Evolutionary conservation across 1,139 yeast species (phyloP), one percentile per base, ranked within the genome.

Genomic region (Saccharomyces hybrid): DNA sequence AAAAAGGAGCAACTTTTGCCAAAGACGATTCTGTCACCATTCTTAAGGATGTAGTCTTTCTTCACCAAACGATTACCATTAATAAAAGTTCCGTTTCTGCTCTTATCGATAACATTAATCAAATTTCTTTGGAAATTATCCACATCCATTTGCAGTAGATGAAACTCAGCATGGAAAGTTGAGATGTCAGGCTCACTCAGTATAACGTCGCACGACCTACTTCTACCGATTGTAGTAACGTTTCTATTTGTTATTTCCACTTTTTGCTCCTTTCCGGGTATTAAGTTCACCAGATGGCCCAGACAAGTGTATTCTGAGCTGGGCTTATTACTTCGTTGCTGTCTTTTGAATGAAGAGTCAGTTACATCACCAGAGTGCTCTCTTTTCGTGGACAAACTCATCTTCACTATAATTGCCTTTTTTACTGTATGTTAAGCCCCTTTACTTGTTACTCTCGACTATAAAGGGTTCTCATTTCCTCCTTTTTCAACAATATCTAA

Each of bases 81-180:
- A 14, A 86, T 73, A 60, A 73, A 83, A 0, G 88, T 79, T 1
- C 93, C 93, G 64, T 86, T 86, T 5, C 87, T 74, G 60, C 89
- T 83, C 49, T 75, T 62, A 66, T 86, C 91, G 2, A 79, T 75
- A 20, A 84, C 63, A 57, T 78, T 78, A 42, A 83, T 68, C 49
- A 79, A 70, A 50, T 77, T 79, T 30, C 75, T 67, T 16, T 68
- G 67, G 25, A 71, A 72, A 25, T 73, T 71, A 31, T 73, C 73
- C 27, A 70, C 61, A 3, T 72, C 66, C 55, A 74, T 70, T 31
- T 61, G 64, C 7, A 71, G 61, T 3, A 79, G 66, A 14, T 77
- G 70, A 14, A 85, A 67, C 56, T 78, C 77, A 60, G 89, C 82
- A 66, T 86, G 95, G 49, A 74, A 73, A 0, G 88, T 82, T 1